Base-by-base conservation (phyloP, 1,284 basidiomycete genomes). In the Porodaedalea pini region DNA sequence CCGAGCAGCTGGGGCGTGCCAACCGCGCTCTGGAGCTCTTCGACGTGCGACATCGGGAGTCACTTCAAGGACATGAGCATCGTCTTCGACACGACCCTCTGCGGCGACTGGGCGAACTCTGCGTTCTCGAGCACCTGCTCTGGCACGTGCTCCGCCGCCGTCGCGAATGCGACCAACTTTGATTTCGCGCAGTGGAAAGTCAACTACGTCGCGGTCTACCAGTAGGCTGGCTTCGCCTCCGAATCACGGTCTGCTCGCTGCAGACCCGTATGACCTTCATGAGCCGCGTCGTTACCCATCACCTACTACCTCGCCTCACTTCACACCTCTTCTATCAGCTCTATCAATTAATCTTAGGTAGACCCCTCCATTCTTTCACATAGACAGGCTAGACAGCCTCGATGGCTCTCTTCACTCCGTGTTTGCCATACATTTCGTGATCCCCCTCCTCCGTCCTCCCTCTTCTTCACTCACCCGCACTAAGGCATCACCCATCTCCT, bases 51-150 rank as follows among this genome's bases (percentile, higher is more conserved):
- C 63, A 82, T 90, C 53, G 61, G 68, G 19, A 64, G 72, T n/a
- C 85, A 85, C 71, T 93, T 94, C 71, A 73, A 78, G 60, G 72
- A 87, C 37, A 90, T 94, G 62, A 69, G 72, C 23, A 68, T 92
- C 61, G 78, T 87, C 21, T 73, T 94, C 56, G 86, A 93, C 69
- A 90, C 80, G 59, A 82, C 78, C 15, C 64, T 87, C 52, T 84
- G 84, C 67, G 85, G 88, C 51, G 86, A 86, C 64, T 90, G 83
- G 80, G 87, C 82, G 19, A 79, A 79, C 31, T 60, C 72, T 0
- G 76, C 78, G 0, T 92, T 85, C 70, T 53, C 63, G 7, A 60
- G 68, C 40, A 66, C 64, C 37, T 51, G 56, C 34, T 75, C 78
- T 21, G 82, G 86, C 7, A 86, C 85, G 7, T 93, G 90, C 68